Conservation (phyloP, 495 filamentous ascomycete genomes). For the Penicillium taxi region DNA sequence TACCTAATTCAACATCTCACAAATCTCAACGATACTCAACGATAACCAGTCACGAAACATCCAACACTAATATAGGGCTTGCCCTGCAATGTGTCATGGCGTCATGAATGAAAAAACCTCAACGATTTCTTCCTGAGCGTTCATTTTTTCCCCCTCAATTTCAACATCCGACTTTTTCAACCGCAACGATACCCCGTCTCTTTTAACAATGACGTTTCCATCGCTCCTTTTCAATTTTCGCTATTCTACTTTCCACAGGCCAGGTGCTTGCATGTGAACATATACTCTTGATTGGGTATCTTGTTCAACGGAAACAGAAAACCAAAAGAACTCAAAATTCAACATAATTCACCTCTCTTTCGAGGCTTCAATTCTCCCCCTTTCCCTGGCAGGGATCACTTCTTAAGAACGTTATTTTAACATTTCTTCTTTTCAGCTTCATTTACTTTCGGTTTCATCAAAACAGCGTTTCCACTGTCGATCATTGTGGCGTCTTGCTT, state of each 20-base stretch:
- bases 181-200: conserved; percentile 31
- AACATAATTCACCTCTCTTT: conserved; percentile 33
- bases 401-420: no score
- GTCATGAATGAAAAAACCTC: conserved; percentile 44
- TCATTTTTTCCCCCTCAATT: conserved; percentile 27
- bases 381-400: no score
- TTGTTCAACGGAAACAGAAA: no score
- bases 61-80: conserved; percentile 25
- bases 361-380: conserved; percentile 5
- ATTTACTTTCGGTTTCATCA: conserved; percentile 4
- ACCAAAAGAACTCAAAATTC: conserved; percentile 26
- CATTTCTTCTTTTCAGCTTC: conserved; percentile 1
- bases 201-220: conserved; percentile 30
- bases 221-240: conserved; percentile 22
- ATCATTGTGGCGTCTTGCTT: conserved; percentile 1
- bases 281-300: no score
- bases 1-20: conserved; percentile 40
- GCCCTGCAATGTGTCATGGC: conserved; percentile 37
- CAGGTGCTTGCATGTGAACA: conserved; percentile 20
- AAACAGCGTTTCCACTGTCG: no score
- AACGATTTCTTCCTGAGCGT: conserved; percentile 45
- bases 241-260: conserved; percentile 9
- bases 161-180: conserved; percentile 30
- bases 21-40: conserved; percentile 36
- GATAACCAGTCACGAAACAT: conserved; percentile 21